phyloP scores from a whole-genome alignment of 192 early-diverging fungal species.

The Coemansia sp. region DNA sequence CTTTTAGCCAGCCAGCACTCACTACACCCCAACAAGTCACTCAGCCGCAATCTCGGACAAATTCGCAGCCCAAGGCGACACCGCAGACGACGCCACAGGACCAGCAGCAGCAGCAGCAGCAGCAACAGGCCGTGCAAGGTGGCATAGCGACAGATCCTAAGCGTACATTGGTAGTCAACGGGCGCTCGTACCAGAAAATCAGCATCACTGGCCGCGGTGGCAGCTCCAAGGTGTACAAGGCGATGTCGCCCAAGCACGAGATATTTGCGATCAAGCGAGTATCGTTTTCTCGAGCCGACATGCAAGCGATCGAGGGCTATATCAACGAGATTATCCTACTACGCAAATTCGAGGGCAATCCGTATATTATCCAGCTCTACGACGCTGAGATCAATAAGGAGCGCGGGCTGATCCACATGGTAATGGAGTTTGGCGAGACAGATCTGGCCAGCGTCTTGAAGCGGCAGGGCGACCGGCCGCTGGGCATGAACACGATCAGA shows the following conservation, averaged over 20 bases:
- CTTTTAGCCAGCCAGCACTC: not conserved
- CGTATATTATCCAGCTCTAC: slow-evolving; percentile 77
- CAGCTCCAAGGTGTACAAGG: slow-evolving; percentile 88
- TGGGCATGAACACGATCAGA: slow-evolving; percentile 74
- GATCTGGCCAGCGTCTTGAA: slow-evolving; percentile 73
- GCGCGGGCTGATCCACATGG: slow-evolving; percentile 69
- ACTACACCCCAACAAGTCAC: slow-evolving; percentile 8
- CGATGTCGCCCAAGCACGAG: slow-evolving; percentile 64
- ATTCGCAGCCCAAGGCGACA: slow-evolving; percentile 14
- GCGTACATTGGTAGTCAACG: slow-evolving; percentile 48
- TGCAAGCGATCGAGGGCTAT: slow-evolving; percentile 68
- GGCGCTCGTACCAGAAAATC: slow-evolving; percentile 54
- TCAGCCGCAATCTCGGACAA: slow-evolving; percentile 5
- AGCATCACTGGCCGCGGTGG: slow-evolving; percentile 80
- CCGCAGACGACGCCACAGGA: not conserved
- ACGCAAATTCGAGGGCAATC: slow-evolving; percentile 61
- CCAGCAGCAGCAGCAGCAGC: slow-evolving; percentile 20
- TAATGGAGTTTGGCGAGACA: slow-evolving; percentile 90
- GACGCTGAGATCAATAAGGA: slow-evolving; percentile 72
- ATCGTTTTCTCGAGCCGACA: slow-evolving; percentile 68
- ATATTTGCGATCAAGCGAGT: slow-evolving; percentile 86
- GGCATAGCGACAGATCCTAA: slow-evolving; percentile 37
- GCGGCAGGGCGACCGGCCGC: slow-evolving; percentile 51
- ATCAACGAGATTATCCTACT: slow-evolving; percentile 85
- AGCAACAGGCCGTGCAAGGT: slow-evolving; percentile 1